Conservation (phyloP, 371 early-diverging fungal species). For the Syncephalis fuscata region DNA sequence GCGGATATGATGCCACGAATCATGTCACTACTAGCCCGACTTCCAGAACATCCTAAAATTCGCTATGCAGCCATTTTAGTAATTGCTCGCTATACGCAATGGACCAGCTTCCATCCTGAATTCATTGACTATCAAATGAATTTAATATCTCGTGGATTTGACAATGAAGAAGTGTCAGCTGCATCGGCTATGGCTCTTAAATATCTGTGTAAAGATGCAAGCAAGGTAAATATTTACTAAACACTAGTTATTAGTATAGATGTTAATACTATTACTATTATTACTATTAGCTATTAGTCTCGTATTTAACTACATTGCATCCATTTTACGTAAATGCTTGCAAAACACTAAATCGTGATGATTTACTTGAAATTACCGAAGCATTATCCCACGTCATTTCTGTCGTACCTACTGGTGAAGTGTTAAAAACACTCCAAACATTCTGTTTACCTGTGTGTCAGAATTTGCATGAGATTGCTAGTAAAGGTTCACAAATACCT, state of each 20-base stretch:
- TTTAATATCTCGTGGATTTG: slow-evolving; percentile 75
- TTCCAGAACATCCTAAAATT: slow-evolving; percentile 81
- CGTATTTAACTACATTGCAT: slow-evolving; percentile 55
- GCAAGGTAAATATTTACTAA: slow-evolving; percentile 30
- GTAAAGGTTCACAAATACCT: slow-evolving; percentile 14
- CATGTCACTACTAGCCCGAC: slow-evolving; percentile 65
- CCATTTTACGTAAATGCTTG: slow-evolving; percentile 52
- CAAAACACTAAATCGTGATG: slow-evolving; percentile 41
- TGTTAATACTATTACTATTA: not conserved
- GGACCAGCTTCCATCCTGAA: slow-evolving; percentile 80
- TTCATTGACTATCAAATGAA: slow-evolving; percentile 76
- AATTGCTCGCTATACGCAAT: slow-evolving; percentile 84
- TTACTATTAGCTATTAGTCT: slow-evolving; percentile 31
- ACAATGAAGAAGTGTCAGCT: slow-evolving; percentile 67
- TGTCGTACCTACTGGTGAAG: slow-evolving; percentile 40
- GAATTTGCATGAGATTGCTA: slow-evolving; percentile 24
- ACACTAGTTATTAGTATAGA: not conserved
- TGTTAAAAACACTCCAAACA: slow-evolving; percentile 47
- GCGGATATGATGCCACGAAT: slow-evolving; percentile 66
- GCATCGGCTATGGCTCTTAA: slow-evolving; percentile 78
- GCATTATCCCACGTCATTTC: slow-evolving; percentile 78
- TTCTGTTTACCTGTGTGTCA: slow-evolving; percentile 77
- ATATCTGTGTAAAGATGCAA: slow-evolving; percentile 79
- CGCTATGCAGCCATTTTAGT: slow-evolving; percentile 90
- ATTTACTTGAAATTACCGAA: slow-evolving; percentile 67